Percentiles rank a stretch among this genome's conserved stretches.
Evolutionary conservation across 2,329 filamentous ascomycete species (phyloP).

Genomic region (Monosporascus sp.): DNA sequence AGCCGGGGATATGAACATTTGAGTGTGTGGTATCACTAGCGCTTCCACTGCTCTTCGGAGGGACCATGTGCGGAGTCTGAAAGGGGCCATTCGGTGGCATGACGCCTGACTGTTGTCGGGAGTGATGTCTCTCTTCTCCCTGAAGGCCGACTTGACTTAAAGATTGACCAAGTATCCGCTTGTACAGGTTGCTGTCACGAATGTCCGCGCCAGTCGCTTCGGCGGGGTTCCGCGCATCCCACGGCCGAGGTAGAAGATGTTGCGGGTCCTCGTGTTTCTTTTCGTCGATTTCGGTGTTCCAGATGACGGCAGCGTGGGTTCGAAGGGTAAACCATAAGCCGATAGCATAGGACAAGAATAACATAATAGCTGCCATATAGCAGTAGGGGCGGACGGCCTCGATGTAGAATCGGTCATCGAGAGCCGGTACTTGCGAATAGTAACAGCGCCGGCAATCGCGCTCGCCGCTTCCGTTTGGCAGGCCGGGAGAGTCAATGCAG

Average conservation of each 20-base stretch:
- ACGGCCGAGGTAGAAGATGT: slow-evolving; percentile 24
- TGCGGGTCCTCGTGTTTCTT: slow-evolving; percentile 58
- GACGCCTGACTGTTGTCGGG: slow-evolving; percentile 17
- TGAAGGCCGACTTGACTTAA: slow-evolving; percentile 73
- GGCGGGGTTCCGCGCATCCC: slow-evolving; percentile 32
- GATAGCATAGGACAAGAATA: slow-evolving; percentile 91
- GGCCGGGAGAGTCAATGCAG: slow-evolving; percentile 44
- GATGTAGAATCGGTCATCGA: slow-evolving; percentile 83
- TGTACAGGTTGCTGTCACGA: slow-evolving; percentile 84
- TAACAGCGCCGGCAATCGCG: slow-evolving; percentile 89
- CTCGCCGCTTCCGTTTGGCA: slow-evolving; percentile 31
- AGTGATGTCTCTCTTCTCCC: slow-evolving; percentile 37
- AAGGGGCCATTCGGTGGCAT: slow-evolving; percentile 36
- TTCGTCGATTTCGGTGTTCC: slow-evolving; percentile 79
- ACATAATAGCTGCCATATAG: slow-evolving; percentile 75
- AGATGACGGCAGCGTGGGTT: slow-evolving; percentile 94
- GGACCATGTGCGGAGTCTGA: slow-evolving; percentile 66
- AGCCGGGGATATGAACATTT: slow-evolving; percentile 55
- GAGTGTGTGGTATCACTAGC: slow-evolving; percentile 36
- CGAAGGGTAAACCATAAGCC: slow-evolving; percentile 92
- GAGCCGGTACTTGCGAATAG: slow-evolving; percentile 79
- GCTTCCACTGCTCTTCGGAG: slow-evolving; percentile 54
- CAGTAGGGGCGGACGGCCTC: slow-evolving; percentile 91
- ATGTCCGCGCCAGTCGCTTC: slow-evolving; percentile 61
- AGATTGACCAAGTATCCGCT: slow-evolving; percentile 86